A percentile compares a stretch with the other conserved stretches of the same genome.
These are phyloP conservation scores for Solanum aculeatissimum DNA, from an alignment of 305 asterid genomes.

Conservation along the genomic window DNA sequence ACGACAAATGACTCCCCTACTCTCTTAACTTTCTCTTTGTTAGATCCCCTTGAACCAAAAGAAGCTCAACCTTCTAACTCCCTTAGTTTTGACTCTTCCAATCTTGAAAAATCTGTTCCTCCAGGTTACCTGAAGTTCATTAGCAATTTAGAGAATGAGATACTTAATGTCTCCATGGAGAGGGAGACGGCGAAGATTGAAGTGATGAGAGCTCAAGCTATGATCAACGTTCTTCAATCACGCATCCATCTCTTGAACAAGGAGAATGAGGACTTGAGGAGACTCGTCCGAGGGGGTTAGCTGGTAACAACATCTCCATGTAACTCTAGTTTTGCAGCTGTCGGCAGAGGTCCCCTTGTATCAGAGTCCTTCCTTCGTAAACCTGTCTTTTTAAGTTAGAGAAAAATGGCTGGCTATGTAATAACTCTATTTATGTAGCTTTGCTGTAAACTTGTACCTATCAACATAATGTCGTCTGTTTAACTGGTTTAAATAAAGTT, in stretches of 20 bases:
- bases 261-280: slow-evolving; percentile 55
- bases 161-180: slow-evolving; percentile 72
- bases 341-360: neutral
- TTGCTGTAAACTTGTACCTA: neutral
- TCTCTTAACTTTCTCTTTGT: slow-evolving; percentile 49
- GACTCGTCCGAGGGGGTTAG: slow-evolving; percentile 28
- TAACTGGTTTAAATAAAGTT: neutral
- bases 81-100: slow-evolving; percentile 59
- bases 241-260: slow-evolving; percentile 38
- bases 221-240: slow-evolving; percentile 75
- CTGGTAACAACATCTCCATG: neutral
- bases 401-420: neutral
- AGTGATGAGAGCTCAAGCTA: slow-evolving; percentile 87
- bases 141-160: slow-evolving; percentile 71
- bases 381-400: neutral
- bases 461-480: neutral
- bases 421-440: neutral
- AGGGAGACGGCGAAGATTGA: slow-evolving; percentile 78
- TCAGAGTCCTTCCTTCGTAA: neutral
- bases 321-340: slow-evolving; percentile 26
- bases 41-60: slow-evolving; percentile 43
- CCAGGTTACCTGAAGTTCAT: slow-evolving; percentile 84
- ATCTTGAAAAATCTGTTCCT: slow-evolving; percentile 80
- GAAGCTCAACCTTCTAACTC: slow-evolving; percentile 28
- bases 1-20: slow-evolving; percentile 39